Conservation (phyloP, 148 eudicot genomes). For the Chenopodium suecicum region DNA sequence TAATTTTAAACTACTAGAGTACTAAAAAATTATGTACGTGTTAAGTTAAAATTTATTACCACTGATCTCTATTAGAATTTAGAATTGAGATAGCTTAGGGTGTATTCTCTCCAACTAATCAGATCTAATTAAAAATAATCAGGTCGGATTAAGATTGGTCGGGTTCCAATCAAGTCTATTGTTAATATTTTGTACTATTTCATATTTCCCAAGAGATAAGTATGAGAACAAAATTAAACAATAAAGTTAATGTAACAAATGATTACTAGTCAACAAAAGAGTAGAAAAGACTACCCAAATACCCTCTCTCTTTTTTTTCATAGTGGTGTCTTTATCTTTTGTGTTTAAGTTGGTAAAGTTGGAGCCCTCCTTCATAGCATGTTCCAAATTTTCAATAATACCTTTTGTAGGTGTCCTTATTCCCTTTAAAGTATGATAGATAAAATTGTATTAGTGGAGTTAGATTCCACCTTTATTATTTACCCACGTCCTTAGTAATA, state of each 20-base stretch:
- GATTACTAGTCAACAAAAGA: conserved; percentile 7
- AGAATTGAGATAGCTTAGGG: no score
- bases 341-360: neutral
- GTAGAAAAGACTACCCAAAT: neutral
- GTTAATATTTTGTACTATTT: no score
- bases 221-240: neutral
- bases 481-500: conserved; percentile 1
- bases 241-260: neutral
- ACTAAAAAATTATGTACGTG: no score
- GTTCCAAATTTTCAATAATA: neutral
- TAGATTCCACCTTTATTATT: neutral
- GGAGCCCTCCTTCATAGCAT: neutral
- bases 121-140: no score
- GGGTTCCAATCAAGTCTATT: no score
- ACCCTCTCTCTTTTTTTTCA: neutral
- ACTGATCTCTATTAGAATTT: no score
- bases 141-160: no score
- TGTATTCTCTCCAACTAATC: no score
- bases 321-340: neutral
- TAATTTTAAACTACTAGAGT: no score
- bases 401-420: neutral
- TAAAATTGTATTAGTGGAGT: neutral
- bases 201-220: no score
- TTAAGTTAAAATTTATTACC: no score
- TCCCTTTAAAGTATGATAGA: neutral